phyloP scores from a whole-genome alignment of 2,329 filamentous ascomycete genomes.

The Trichoderma hamatum region DNA sequence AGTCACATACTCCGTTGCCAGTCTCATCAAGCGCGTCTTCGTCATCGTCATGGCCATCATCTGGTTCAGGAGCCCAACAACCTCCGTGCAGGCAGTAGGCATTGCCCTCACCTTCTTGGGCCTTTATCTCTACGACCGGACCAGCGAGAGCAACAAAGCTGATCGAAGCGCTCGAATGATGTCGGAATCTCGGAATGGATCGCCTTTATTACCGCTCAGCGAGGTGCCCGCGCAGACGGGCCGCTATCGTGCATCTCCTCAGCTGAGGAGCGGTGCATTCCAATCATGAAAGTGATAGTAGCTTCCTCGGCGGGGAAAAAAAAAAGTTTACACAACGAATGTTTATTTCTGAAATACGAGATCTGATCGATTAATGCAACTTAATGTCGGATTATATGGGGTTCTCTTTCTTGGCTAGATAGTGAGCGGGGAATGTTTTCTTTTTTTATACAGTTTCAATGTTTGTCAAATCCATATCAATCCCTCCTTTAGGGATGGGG shows the following conservation, averaged over 20 bases:
- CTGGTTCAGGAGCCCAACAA: slow-evolving; percentile 94
- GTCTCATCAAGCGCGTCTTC: slow-evolving; percentile 94
- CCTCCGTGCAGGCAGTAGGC: slow-evolving; percentile 77
- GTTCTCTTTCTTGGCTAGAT: not conserved
- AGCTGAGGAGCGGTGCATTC: slow-evolving; percentile 28
- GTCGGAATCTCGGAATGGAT: slow-evolving; percentile 38
- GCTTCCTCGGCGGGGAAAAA: not conserved
- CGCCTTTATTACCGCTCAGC: slow-evolving; percentile 68
- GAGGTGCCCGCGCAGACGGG: slow-evolving; percentile 41
- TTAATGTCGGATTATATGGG: not conserved
- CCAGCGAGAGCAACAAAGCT: slow-evolving; percentile 82
- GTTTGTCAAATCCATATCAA: not conserved
- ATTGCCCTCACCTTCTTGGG: slow-evolving; percentile 89
- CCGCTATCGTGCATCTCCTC: slow-evolving; percentile 33
- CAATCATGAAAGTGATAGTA: not conserved
- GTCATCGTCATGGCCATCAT: slow-evolving; percentile 93
- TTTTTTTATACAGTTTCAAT: not conserved
- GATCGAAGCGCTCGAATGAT: slow-evolving; percentile 78
- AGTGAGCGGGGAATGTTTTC: not conserved
- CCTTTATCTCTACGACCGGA: slow-evolving; percentile 93
- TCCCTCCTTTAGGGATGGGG: not conserved
- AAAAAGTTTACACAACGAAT: not conserved
- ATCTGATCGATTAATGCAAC: not conserved
- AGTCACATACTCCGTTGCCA: slow-evolving; percentile 95
- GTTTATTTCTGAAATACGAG: not conserved